Percentiles rank a stretch among this genome's conserved stretches.
Evolutionary conservation across 768 basidiomycete species (phyloP).

Genomic region (Clitopilus passeckerianus): DNA sequence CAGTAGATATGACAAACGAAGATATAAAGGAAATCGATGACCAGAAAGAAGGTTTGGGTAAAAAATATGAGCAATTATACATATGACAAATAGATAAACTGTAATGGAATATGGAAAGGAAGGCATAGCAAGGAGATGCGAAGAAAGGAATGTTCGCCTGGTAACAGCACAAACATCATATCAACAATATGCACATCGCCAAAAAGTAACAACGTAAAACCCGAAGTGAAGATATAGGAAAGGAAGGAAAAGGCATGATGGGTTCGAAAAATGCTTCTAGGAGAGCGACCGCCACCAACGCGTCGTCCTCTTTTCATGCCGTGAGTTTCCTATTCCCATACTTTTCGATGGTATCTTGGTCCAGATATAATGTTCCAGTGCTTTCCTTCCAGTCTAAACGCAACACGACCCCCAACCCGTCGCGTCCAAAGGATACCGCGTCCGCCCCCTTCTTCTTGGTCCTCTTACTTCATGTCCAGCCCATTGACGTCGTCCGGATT

Average conservation of each 20-base stretch:
- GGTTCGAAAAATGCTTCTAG: not conserved
- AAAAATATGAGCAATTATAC: not conserved
- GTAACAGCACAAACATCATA: not conserved
- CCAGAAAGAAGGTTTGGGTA: not conserved
- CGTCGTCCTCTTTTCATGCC: not conserved
- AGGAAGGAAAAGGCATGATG: not conserved
- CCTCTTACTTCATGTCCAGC: constrained; percentile 24
- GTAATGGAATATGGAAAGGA: not conserved
- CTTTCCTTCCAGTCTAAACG: not conserved
- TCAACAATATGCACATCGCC: not conserved
- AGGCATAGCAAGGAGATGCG: not conserved
- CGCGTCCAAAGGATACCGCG: not conserved
- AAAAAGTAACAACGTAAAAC: not conserved
- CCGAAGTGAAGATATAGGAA: not conserved
- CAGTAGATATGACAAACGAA: not conserved
- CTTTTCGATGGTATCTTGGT: not conserved
- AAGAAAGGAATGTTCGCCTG: not conserved
- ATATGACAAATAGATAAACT: not conserved
- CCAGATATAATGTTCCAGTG: not conserved
- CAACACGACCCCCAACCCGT: not conserved
- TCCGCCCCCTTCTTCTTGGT: not conserved
- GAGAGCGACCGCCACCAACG: not conserved
- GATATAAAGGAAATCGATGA: not conserved
- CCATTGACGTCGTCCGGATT: constrained; percentile 42
- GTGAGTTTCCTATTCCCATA: not conserved